phyloP scores from a whole-genome alignment of 2,329 filamentous ascomycete genomes.

The Waltergamsia citrina region DNA sequence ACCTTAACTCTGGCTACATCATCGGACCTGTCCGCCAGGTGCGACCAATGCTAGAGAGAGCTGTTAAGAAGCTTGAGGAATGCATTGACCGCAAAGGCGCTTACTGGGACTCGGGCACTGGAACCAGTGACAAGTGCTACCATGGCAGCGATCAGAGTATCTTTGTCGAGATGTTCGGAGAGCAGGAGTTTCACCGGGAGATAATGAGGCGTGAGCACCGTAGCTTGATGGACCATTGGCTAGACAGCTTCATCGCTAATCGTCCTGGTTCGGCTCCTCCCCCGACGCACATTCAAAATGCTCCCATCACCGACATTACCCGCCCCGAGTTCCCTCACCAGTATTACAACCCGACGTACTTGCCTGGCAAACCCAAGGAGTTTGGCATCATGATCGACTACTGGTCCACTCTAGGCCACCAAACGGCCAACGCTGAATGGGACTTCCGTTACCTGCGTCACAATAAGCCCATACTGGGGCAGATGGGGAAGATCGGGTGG shows the following conservation, averaged over 20 bases:
- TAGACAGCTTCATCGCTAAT: slow-evolving; percentile 11
- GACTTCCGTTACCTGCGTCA: slow-evolving; percentile 24
- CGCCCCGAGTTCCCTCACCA: slow-evolving; percentile 14
- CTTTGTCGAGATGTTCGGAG: slow-evolving; percentile 17
- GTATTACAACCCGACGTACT: slow-evolving; percentile 9
- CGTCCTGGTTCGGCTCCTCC: slow-evolving; percentile 12
- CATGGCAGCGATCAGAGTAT: slow-evolving; percentile 16
- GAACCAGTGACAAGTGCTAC: slow-evolving; percentile 10
- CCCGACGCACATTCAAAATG: slow-evolving; percentile 7
- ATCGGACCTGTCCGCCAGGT: slow-evolving; percentile 14
- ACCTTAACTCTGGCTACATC: slow-evolving; percentile 14
- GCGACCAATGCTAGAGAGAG: slow-evolving; percentile 12
- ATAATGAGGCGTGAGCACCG: slow-evolving; percentile 15
- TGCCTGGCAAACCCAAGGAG: slow-evolving; percentile 11
- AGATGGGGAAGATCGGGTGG: slow-evolving; percentile 10
- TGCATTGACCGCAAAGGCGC: slow-evolving; percentile 7
- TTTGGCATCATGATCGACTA: slow-evolving; percentile 16
- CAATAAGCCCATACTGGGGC: slow-evolving; percentile 8
- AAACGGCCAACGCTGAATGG: slow-evolving; percentile 12
- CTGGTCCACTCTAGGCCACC: slow-evolving; percentile 14
- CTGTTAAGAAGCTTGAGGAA: slow-evolving; percentile 10
- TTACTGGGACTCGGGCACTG: slow-evolving; percentile 8
- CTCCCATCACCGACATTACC: slow-evolving; percentile 9
- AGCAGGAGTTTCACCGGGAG: slow-evolving; percentile 18
- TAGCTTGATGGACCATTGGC: neutral